These are phyloP conservation scores for Citrullus mucosospermus DNA, from an alignment of 306 rosid genomes.

Conservation along the genomic window DNA sequence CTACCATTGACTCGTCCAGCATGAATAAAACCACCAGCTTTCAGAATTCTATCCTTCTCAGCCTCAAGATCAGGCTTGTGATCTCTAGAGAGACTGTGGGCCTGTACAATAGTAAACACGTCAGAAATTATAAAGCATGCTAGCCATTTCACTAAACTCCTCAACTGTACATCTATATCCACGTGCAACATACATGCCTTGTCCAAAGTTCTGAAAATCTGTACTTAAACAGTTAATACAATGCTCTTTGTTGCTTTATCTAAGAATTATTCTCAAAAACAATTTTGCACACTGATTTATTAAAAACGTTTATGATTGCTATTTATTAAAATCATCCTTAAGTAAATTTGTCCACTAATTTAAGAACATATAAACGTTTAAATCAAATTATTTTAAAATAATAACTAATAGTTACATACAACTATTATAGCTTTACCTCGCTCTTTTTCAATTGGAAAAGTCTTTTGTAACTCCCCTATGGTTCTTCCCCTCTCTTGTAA, in stretches of 20 bases:
- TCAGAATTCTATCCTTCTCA: conserved; percentile 84
- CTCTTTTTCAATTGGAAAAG: no score
- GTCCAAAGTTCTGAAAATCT: neutral
- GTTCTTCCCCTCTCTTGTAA: no score
- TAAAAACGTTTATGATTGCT: neutral
- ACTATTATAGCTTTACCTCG: no score
- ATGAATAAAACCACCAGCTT: conserved; percentile 92
- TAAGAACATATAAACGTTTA: neutral
- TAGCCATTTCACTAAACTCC: neutral
- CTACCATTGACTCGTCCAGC: conserved; percentile 98
- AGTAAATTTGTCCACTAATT: neutral
- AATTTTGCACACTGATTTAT: neutral
- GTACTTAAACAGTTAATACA: neutral
- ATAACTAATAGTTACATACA: neutral
- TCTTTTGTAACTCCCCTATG: no score
- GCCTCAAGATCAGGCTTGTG: conserved; percentile 93
- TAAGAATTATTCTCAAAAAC: neutral
- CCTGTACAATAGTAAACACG: conserved; percentile 35
- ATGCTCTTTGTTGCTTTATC: neutral
- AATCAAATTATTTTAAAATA: neutral
- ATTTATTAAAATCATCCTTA: no score
- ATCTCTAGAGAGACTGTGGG: conserved; percentile 81
- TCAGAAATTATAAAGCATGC: neutral
- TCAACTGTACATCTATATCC: neutral
- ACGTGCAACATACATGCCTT: neutral